These are phyloP conservation scores for Fusarium sp. DNA, from an alignment of 2,329 filamentous ascomycete species.

Conservation along the genomic window DNA sequence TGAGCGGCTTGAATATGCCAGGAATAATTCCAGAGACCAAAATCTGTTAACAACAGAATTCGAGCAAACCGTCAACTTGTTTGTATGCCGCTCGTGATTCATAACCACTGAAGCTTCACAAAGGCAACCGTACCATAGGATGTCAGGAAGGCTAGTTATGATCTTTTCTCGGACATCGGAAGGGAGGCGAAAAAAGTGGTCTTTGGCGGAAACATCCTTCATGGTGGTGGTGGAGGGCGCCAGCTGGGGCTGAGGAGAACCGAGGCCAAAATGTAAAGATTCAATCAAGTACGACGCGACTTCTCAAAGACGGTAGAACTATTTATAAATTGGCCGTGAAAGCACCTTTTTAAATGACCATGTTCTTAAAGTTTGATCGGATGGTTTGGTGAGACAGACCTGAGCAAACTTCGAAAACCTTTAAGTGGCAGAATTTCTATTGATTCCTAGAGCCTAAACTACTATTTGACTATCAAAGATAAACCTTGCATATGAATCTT, in stretches of 20 bases:
- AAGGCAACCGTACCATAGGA: neutral
- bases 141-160: neutral
- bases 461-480: neutral
- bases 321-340: fast-evolving
- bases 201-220: neutral
- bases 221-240: too few relatives aligned
- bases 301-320: fast-evolving
- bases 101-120: neutral
- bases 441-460: neutral
- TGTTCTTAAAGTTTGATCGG: neutral
- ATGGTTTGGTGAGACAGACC: neutral
- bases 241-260: neutral
- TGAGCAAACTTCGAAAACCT: neutral
- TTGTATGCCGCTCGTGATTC: neutral
- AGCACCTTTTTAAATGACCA: fast-evolving
- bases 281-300: neutral
- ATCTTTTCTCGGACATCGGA: neutral
- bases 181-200: neutral
- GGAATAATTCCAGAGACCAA: neutral
- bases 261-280: neutral
- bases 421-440: too few relatives aligned
- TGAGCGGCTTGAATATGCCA: neutral
- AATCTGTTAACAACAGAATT: neutral
- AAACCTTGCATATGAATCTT: neutral
- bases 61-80: neutral